Percentiles rank a stretch among this genome's conserved stretches.
Evolutionary conservation across 306 rosid genomes (phyloP).

Genomic region (Rosa persica): DNA sequence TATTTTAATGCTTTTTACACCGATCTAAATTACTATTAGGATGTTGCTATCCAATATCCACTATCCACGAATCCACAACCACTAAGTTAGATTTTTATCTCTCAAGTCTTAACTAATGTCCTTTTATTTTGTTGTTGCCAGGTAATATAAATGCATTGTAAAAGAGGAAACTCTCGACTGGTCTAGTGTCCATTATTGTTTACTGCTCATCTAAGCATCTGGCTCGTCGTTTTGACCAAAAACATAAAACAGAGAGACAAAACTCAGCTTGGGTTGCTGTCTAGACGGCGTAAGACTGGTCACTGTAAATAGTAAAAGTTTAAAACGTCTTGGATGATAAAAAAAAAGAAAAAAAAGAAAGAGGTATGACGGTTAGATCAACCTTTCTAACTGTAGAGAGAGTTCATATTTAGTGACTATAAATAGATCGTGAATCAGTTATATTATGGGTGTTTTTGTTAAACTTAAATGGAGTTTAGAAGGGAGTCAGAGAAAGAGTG

Average conservation of each 20-base stretch:
- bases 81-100: background rate
- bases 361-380: background rate
- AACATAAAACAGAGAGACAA: background rate
- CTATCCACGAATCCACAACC: background rate
- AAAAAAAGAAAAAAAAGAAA: background rate
- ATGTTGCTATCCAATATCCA: background rate
- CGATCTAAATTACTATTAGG: no score
- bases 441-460: no score
- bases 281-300: background rate
- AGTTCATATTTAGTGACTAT: no score
- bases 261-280: background rate
- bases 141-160: background rate
- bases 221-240: background rate
- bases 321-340: background rate
- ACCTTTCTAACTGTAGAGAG: background rate
- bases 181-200: background rate
- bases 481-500: background rate
- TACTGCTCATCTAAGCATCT: background rate
- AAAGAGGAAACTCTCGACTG: background rate
- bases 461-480: no score
- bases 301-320: background rate
- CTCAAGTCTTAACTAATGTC: background rate
- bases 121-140: background rate
- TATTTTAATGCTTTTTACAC: background rate
- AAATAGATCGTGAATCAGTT: no score